Evolutionary conservation across 2,329 filamentous ascomycete species (phyloP).

Genomic region (Claviceps monticola): DNA sequence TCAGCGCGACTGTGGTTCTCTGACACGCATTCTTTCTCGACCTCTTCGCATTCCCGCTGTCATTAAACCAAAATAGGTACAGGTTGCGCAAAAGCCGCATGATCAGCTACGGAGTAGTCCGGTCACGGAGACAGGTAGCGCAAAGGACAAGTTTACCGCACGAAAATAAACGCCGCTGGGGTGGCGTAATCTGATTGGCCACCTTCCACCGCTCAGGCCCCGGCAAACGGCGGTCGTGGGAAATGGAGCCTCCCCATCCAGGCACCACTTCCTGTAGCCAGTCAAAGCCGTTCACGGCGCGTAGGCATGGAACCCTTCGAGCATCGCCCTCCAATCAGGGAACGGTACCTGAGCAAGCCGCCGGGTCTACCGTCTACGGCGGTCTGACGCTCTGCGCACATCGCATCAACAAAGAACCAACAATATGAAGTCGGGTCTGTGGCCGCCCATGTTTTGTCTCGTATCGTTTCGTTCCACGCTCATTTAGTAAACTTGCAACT

Average conservation of each 20-base stretch:
- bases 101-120: too few species aligned
- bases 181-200: not conserved
- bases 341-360: constrained; percentile 8
- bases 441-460: not conserved
- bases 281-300: constrained; percentile 5
- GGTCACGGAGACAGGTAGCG: too few species aligned
- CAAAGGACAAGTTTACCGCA: too few species aligned
- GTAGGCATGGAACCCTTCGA: not conserved
- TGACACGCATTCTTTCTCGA: not conserved
- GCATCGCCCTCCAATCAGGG: constrained; percentile 9
- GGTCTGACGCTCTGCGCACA: not conserved
- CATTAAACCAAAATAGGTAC: too few species aligned
- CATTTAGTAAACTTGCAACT: not conserved
- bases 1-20: not conserved
- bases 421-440: not conserved
- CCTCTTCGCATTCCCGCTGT: not conserved
- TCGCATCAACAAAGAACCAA: not conserved
- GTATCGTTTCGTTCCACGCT: not conserved
- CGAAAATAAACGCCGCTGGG: too few species aligned
- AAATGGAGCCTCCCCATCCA: constrained; percentile 4
- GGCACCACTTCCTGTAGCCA: constrained; percentile 8
- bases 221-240: not conserved
- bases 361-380: not conserved
- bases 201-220: not conserved
- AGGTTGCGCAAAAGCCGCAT: too few species aligned